Percentiles rank a stretch among this genome's conserved stretches.
Conservation (phyloP, 163 green algal genomes). For the Chlorella variabilis region DNA sequence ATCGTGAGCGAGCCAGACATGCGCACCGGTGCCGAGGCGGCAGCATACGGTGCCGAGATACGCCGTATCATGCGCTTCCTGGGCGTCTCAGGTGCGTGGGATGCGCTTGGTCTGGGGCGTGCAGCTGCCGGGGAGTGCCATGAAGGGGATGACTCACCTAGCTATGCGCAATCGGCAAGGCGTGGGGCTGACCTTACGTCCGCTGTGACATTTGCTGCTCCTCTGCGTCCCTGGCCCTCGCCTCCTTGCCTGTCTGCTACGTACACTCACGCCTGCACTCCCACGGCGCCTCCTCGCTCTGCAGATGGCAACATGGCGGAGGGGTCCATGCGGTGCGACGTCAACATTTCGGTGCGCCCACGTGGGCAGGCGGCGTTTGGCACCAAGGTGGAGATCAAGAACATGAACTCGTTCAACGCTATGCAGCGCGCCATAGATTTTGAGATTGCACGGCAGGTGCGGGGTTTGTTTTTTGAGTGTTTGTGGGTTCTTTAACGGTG, state of each 20-base stretch:
- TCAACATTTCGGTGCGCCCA: slow-evolving; percentile 91
- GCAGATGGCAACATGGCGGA: slow-evolving; percentile 88
- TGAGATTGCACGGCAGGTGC: slow-evolving; percentile 87
- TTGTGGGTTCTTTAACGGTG: no score
- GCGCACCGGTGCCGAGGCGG: slow-evolving; percentile 81
- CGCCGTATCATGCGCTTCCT: slow-evolving; percentile 89
- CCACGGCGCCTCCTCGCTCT: no score
- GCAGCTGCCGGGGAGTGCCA: neutral
- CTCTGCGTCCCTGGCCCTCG: no score
- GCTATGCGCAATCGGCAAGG: no score
- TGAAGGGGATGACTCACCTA: no score
- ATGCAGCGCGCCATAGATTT: slow-evolving; percentile 94
- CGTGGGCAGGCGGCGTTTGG: slow-evolving; percentile 74
- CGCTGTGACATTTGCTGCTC: no score
- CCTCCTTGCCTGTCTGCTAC: neutral
- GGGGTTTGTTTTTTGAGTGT: neutral
- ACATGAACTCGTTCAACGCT: slow-evolving; percentile 98
- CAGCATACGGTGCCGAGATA: slow-evolving; percentile 91
- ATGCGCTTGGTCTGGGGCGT: neutral
- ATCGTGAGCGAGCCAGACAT: slow-evolving; percentile 97
- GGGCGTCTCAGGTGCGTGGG: slow-evolving; percentile 78
- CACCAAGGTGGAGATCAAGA: slow-evolving; percentile 99
- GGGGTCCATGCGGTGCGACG: slow-evolving; percentile 93
- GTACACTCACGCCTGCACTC: neutral
- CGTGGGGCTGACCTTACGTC: no score